Evolutionary conservation across 2,329 filamentous ascomycete genomes (phyloP), one percentile per base, ranked within the genome.

Genomic region (Emmonsiellopsis sp.): DNA sequence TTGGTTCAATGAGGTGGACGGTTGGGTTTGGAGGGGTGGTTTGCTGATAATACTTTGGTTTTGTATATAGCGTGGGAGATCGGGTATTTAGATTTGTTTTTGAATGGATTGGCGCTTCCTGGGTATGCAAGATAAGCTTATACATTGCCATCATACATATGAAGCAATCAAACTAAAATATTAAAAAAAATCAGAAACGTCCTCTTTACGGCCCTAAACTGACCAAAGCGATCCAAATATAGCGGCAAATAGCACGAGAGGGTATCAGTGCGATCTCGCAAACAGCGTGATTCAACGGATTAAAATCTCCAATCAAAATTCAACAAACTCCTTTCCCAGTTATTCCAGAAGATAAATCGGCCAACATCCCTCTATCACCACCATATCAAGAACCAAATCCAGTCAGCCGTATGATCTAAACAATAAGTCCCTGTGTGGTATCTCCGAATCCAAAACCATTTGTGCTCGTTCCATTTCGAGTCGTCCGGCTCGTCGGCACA

Each of bases 1-100:
- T 79, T 71, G 80, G 80, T 8, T 77, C 77, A 60, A 74, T 83
- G 60, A 63, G 71, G 56, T 83, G 80, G 80, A 77, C 71, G 40
- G 52, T 57, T 21, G 72, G 72, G 34, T 71, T 73, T 60, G 62
- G 55, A 43, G 54, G 59, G 8, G 62, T 66, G 10, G 60, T 66
- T 39, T 74, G 70, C 64, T 56, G 51, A 51, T 39, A n/a, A 9
- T 7, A 5, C 8, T 44, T 37, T 6, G 2, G 17, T 17, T 10
- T 34, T 27, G 11, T 13, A 14, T 44, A 17, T 40, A 11, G 11
- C 11, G 6, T 14, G 3, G 11, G 37, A n/a, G 13, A 14, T 44
- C n/a, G n/a, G n/a, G 17, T 14, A n/a, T 44, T 11, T 4, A 14
- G 37, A 11, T 40, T 13, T 44, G 42, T 21, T 13, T 10, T 27